These are phyloP conservation scores for Trichosanthes truncata DNA, from an alignment of 306 rosid species.

Conservation along the genomic window DNA sequence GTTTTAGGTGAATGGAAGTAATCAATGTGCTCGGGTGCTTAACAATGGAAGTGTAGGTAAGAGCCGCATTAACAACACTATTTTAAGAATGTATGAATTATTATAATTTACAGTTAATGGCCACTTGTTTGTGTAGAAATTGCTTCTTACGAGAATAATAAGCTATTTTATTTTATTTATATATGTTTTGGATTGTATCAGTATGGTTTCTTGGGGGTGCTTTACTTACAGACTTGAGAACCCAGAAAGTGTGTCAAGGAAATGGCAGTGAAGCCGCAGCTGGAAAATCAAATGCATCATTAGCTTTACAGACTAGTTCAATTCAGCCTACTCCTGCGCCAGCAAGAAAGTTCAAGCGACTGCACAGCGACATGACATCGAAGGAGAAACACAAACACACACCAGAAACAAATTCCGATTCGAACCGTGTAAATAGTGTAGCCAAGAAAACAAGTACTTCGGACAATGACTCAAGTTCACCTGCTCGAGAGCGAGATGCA, in stretches of 20 bases:
- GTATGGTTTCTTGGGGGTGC: neutral
- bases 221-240: conserved; percentile 1
- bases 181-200: conserved; percentile 6
- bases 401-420: conserved; percentile 6
- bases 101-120: neutral
- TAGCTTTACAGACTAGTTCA: conserved; percentile 8
- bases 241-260: conserved; percentile 13
- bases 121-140: neutral
- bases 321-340: neutral
- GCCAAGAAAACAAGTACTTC: conserved; percentile 20
- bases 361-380: neutral
- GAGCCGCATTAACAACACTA: neutral
- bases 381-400: conserved; percentile 8
- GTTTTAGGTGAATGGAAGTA: conserved; percentile 32
- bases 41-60: conserved; percentile 44
- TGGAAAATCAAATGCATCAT: conserved; percentile 15
- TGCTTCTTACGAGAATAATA: neutral
- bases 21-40: conserved; percentile 38
- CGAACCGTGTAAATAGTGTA: conserved; percentile 9
- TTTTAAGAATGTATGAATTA: neutral
- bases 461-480: conserved; percentile 18
- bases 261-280: conserved; percentile 17
- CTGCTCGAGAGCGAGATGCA: neutral
- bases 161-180: neutral
- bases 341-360: conserved; percentile 7